Conservation (phyloP, 2,329 filamentous ascomycete species). For the Fusarium setosum region DNA sequence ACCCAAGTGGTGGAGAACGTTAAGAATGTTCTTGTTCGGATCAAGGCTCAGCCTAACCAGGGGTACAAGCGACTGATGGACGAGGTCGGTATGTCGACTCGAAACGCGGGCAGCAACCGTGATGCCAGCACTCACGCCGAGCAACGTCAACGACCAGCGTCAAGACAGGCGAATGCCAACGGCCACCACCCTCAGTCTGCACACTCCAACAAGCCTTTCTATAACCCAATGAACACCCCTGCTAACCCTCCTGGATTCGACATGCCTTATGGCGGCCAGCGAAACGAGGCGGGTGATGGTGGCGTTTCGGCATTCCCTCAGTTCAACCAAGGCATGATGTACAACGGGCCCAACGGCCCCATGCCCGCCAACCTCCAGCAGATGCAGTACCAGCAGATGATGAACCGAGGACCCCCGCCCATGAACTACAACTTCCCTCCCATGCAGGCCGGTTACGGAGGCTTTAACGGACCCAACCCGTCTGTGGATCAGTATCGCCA, state of each 20-base stretch:
- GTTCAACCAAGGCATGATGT: conserved; percentile 65
- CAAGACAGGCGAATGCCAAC: conserved; percentile 63
- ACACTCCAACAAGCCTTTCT: conserved; percentile 62
- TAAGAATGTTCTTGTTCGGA: conserved; percentile 84
- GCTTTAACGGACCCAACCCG: conserved; percentile 61
- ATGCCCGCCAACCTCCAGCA: conserved; percentile 63
- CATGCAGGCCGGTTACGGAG: conserved; percentile 67
- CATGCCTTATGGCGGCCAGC: conserved; percentile 61
- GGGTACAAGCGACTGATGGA: conserved; percentile 99
- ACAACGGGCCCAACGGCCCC: conserved; percentile 57
- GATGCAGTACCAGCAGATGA: conserved; percentile 70
- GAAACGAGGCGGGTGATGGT: conserved; percentile 64
- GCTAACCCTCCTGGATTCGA: conserved; percentile 60
- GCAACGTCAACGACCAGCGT: conserved; percentile 66
- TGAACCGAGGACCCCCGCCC: conserved; percentile 63
- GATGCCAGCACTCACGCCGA: conserved; percentile 57
- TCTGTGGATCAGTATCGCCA: conserved; percentile 68
- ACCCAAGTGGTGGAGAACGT: conserved; percentile 92
- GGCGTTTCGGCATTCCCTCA: conserved; percentile 61
- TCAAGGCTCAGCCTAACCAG: conserved; percentile 94
- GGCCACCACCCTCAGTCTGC: conserved; percentile 54
- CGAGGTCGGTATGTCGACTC: conserved; percentile 88
- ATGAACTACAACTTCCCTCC: conserved; percentile 68
- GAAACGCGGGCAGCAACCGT: conserved; percentile 59
- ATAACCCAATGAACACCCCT: conserved; percentile 60